Base-by-base conservation (phyloP, 1,284 basidiomycete genomes). In the Baeospora myosura region DNA sequence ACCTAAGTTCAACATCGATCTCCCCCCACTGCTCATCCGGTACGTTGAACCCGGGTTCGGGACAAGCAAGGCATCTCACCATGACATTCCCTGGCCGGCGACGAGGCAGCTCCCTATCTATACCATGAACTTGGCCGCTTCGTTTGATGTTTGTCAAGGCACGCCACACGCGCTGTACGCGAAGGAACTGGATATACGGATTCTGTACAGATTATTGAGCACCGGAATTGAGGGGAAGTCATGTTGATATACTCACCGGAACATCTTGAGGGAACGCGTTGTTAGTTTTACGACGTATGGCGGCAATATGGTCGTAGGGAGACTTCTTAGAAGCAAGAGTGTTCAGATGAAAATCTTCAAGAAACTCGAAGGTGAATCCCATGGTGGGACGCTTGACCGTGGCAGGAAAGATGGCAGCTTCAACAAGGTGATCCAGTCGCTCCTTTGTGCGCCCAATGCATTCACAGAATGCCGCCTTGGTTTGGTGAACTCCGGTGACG, bases 51-150 rank as follows among this genome's bases (percentile, higher is more conserved):
- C 44, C 33, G 2, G 43, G 44, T 37, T 60, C 52, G 1, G 50
- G 54, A 33, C 50, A 52, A 2, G 36, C 34, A 1, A 33, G 38
- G 38, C 57, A 61, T 17, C 38, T 29, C 5, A 58, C 43, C 16
- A 53, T 36, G 0, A 58, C 26, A 26, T 48, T 51, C 0, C 51
- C 52, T 0, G 43, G 33, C n/a, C 14, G 43, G 0, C 49, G 50
- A 35, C 51, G 36, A 0, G 38, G 43, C 14, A 60, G 40, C 7
- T 52, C 2, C 0, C 4, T 8, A 30, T 57, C 52, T 14, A 63
- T 58, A 1, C 47, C 49, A 36, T 59, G 55, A 6, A 33, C 43
- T 17, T 60, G 57, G 11, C 60, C 59, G 20, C 53, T 49, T 32
- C 51, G 54, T 3, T 43, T 30, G 5, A 42, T 20, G 4, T 37